Evolutionary conservation across 2,329 filamentous ascomycete genomes (phyloP).

Genomic region (Biscogniauxia mediterranea): DNA sequence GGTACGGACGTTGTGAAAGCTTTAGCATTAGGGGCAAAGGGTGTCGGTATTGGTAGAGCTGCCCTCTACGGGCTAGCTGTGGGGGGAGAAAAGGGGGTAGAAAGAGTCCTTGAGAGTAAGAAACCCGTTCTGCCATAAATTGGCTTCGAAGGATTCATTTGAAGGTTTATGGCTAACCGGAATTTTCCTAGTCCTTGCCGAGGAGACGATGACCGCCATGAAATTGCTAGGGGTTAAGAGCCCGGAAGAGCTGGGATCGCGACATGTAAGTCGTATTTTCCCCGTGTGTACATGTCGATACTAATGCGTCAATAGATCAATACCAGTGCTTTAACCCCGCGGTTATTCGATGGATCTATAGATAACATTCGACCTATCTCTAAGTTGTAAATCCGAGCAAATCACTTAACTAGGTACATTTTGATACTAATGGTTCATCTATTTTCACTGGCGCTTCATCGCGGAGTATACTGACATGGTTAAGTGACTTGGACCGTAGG

Average conservation of each 20-base stretch:
- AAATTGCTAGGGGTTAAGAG: conserved; percentile 25
- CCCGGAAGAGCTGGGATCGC: conserved; percentile 21
- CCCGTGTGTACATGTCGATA: neutral
- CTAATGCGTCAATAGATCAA: neutral
- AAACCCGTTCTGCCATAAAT: conserved; percentile 11
- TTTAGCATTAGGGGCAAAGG: conserved; percentile 37
- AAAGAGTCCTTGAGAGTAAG: conserved; percentile 55
- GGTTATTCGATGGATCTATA: neutral
- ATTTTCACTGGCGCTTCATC: too few species aligned
- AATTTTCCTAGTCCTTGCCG: conserved; percentile 20
- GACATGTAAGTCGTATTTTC: conserved; percentile 22
- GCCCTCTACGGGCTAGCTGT: conserved; percentile 44
- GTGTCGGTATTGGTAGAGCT: conserved; percentile 42
- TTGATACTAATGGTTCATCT: neutral
- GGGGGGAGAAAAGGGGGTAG: conserved; percentile 58
- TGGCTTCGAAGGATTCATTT: neutral
- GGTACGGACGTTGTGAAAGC: conserved; percentile 40
- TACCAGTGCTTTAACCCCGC: neutral
- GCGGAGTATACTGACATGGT: too few species aligned
- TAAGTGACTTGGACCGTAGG: too few species aligned
- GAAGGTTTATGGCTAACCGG: conserved; percentile 1
- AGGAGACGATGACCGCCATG: conserved; percentile 28
- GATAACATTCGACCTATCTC: neutral
- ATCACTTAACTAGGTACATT: neutral
- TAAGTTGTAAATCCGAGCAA: neutral